These are phyloP conservation scores for Tulasnella sp. DNA, from an alignment of 768 basidiomycete genomes.

Conservation along the genomic window DNA sequence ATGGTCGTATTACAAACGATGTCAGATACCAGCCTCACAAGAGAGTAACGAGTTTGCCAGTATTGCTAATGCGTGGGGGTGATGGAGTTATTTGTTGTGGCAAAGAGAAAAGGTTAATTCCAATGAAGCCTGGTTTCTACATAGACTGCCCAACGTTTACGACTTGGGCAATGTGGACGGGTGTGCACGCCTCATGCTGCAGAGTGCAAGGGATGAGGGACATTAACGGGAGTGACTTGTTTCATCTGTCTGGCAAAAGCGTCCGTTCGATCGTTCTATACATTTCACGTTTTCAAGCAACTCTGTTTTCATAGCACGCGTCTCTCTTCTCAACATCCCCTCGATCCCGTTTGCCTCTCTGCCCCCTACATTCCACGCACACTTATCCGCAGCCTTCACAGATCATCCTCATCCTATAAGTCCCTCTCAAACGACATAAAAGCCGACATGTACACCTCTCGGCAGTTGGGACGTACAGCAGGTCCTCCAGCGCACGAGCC, in stretches of 20 bases:
- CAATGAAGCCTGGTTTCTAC: neutral
- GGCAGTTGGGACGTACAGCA: neutral
- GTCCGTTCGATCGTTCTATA: neutral
- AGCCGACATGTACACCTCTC: neutral
- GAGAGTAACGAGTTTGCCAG: too few species aligned
- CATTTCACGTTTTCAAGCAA: neutral
- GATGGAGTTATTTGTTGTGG: too few species aligned
- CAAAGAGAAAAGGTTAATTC: neutral
- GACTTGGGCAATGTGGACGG: neutral
- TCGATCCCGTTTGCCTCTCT: neutral
- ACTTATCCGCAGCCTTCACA: neutral
- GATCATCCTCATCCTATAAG: too few species aligned
- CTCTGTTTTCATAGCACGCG: neutral
- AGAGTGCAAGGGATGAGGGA: neutral
- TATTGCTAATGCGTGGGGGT: too few species aligned
- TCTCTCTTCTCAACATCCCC: neutral
- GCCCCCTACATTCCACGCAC: neutral
- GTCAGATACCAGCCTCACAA: too few species aligned
- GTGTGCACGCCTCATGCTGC: neutral
- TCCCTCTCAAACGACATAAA: neutral
- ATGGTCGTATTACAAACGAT: too few species aligned
- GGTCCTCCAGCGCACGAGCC: neutral
- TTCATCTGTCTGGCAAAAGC: neutral
- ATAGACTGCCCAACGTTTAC: neutral
- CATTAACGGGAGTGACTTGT: neutral